Evolutionary conservation across 2,329 filamentous ascomycete genomes (phyloP).

Genomic region (Xylaria hypoxylon): DNA sequence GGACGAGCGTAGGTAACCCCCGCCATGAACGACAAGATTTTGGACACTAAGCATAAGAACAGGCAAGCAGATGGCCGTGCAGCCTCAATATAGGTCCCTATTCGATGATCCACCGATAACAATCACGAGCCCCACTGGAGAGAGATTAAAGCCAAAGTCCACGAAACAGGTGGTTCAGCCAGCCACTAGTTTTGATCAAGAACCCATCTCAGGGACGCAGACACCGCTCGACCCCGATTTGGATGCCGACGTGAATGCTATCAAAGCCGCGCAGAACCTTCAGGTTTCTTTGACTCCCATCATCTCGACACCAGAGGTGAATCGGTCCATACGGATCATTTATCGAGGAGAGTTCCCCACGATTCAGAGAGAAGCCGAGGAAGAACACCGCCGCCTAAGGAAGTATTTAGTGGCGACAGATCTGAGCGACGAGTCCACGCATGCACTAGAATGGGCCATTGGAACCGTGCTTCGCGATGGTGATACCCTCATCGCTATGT

Average conservation of each 20-base stretch:
- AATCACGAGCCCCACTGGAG: constrained; percentile 71
- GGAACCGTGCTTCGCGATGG: constrained; percentile 94
- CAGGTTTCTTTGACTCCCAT: constrained; percentile 84
- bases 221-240: constrained; percentile 83
- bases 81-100: constrained; percentile 72
- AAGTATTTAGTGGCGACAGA: constrained; percentile 98
- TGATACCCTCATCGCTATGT: constrained; percentile 92
- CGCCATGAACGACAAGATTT: background rate
- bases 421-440: constrained; percentile 91
- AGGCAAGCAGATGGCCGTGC: constrained; percentile 65
- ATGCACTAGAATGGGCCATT: constrained; percentile 97
- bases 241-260: constrained; percentile 84
- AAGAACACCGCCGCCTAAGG: constrained; percentile 80
- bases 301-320: constrained; percentile 77
- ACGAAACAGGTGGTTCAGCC: constrained; percentile 72
- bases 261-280: constrained; percentile 88
- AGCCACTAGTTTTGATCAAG: constrained; percentile 83
- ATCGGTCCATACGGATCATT: constrained; percentile 88
- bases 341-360: constrained; percentile 86
- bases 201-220: constrained; percentile 64
- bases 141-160: constrained; percentile 67
- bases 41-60: constrained; percentile 43
- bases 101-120: constrained; percentile 75
- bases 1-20: constrained; percentile 75
- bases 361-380: constrained; percentile 81